phyloP scores from a whole-genome alignment of 441 rosid species.

The Populus hybrid region DNA sequence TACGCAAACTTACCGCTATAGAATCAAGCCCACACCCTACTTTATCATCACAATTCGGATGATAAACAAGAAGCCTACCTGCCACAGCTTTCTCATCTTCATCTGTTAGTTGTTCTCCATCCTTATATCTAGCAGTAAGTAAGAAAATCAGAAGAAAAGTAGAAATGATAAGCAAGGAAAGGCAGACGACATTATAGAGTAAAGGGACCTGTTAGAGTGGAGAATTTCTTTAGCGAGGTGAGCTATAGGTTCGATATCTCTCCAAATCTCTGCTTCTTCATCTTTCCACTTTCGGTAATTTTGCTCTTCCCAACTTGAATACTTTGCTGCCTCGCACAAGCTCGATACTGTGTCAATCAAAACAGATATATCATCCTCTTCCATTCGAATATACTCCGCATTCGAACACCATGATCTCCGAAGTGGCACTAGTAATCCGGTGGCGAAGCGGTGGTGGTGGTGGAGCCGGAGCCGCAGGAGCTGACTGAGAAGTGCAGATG shows the following conservation, averaged over 20 bases:
- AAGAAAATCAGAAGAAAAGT: neutral
- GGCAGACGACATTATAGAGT: neutral
- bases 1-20: slow-evolving; percentile 49
- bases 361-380: slow-evolving; percentile 31
- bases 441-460: slow-evolving; percentile 26
- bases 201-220: slow-evolving; percentile 59
- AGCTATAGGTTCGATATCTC: slow-evolving; percentile 52
- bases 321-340: slow-evolving; percentile 32
- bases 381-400: slow-evolving; percentile 35
- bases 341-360: slow-evolving; percentile 20
- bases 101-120: slow-evolving; percentile 57
- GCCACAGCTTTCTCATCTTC: slow-evolving; percentile 57
- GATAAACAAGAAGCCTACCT: slow-evolving; percentile 70
- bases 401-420: slow-evolving; percentile 32
- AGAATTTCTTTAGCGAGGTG: slow-evolving; percentile 64
- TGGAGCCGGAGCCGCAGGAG: slow-evolving; percentile 38
- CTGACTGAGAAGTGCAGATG: slow-evolving; percentile 35
- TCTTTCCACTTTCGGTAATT: slow-evolving; percentile 73
- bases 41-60: slow-evolving; percentile 79
- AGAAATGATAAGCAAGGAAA: neutral
- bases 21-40: slow-evolving; percentile 77
- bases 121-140: slow-evolving; percentile 48
- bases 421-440: slow-evolving; percentile 23
- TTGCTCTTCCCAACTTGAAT: slow-evolving; percentile 47
- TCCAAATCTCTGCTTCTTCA: slow-evolving; percentile 62